Conservation (phyloP, 495 filamentous ascomycete genomes). For the Astrothelium subdiscretum region DNA sequence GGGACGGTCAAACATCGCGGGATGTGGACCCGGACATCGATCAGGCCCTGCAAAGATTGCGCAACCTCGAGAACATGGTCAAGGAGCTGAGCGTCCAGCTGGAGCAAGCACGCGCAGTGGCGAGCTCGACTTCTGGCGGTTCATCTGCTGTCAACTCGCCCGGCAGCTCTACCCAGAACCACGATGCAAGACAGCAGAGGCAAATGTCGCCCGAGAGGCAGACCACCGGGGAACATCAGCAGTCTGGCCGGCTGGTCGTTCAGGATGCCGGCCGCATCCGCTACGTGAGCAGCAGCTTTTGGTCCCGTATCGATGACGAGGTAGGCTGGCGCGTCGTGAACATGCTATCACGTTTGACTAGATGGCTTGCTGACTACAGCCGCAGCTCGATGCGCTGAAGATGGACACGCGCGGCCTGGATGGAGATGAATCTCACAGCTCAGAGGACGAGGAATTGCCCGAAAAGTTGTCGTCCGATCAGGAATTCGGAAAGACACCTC, state of each 20-base stretch:
- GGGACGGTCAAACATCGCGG: slow-evolving; percentile 10
- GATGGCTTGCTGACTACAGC: slow-evolving; percentile 6
- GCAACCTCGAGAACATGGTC: slow-evolving; percentile 42
- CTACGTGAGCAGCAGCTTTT: slow-evolving; percentile 43
- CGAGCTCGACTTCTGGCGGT: slow-evolving; percentile 12
- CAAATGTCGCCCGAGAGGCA: slow-evolving; percentile 4
- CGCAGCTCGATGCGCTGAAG: slow-evolving; percentile 35
- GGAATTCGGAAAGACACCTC: slow-evolving; percentile 32
- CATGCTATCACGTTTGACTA: not conserved
- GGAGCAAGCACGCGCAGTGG: slow-evolving; percentile 31
- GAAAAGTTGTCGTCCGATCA: slow-evolving; percentile 27
- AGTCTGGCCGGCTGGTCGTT: slow-evolving; percentile 35
- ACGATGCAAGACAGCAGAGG: slow-evolving; percentile 6
- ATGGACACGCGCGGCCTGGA: slow-evolving; percentile 26
- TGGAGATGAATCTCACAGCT: slow-evolving; percentile 27
- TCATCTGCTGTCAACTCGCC: slow-evolving; percentile 5
- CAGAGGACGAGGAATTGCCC: slow-evolving; percentile 30
- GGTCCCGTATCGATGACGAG: slow-evolving; percentile 43
- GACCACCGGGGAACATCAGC: slow-evolving; percentile 18
- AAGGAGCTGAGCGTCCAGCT: slow-evolving; percentile 43
- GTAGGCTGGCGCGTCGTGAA: slow-evolving; percentile 21
- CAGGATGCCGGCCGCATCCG: slow-evolving; percentile 31
- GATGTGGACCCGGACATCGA: slow-evolving; percentile 21
- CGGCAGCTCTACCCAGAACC: slow-evolving; percentile 16
- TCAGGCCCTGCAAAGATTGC: slow-evolving; percentile 41